phyloP scores from a whole-genome alignment of 106 monocot genomes.

The Platanthera zijinensis region DNA sequence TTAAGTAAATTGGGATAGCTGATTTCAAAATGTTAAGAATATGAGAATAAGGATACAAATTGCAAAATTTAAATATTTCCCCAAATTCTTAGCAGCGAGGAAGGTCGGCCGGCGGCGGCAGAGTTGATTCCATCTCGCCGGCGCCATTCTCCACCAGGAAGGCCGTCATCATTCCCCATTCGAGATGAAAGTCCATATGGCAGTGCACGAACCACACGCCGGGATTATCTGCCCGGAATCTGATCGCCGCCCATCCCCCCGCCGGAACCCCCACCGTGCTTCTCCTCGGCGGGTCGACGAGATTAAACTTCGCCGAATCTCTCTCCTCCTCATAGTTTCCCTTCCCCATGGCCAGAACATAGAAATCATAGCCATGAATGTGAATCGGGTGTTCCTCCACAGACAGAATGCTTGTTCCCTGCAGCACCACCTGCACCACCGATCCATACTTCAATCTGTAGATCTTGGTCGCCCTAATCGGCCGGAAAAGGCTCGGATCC shows the following conservation, averaged over 20 bases:
- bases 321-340: slow-evolving; percentile 44
- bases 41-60: too few relatives aligned
- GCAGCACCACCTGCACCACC: slow-evolving; percentile 52
- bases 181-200: slow-evolving; percentile 56
- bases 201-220: slow-evolving; percentile 75
- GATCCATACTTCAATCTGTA: slow-evolving; percentile 33
- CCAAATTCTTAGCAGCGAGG: slow-evolving; percentile 28
- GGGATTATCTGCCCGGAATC: slow-evolving; percentile 61
- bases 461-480: slow-evolving; percentile 35
- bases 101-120: slow-evolving; percentile 57
- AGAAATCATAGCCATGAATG: slow-evolving; percentile 66
- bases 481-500: slow-evolving; percentile 21
- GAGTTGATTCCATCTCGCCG: slow-evolving; percentile 28
- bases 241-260: slow-evolving; percentile 57
- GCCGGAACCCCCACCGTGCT: slow-evolving; percentile 65
- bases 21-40: too few relatives aligned
- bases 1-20: too few relatives aligned
- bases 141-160: slow-evolving; percentile 70
- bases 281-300: slow-evolving; percentile 47
- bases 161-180: slow-evolving; percentile 60
- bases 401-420: slow-evolving; percentile 46
- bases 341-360: slow-evolving; percentile 40
- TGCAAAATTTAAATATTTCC: too few relatives aligned
- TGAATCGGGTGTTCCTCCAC: slow-evolving; percentile 67
- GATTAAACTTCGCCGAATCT: slow-evolving; percentile 43